phyloP scores from a whole-genome alignment of 2,329 filamentous ascomycete species.

The Fusarium sp. region DNA sequence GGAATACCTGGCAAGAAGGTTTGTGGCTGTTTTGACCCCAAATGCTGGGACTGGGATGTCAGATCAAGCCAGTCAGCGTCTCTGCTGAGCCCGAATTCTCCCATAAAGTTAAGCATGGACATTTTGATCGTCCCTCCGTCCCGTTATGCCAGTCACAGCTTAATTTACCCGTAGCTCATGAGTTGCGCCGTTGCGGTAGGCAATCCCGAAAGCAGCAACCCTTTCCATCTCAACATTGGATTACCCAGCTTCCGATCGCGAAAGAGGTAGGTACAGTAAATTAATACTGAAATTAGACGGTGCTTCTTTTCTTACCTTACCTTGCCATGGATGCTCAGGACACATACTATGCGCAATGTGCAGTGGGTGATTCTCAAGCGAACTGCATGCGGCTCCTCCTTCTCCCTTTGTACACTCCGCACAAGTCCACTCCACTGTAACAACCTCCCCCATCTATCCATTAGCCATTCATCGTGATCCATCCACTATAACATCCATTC shows the following conservation, averaged over 20 bases:
- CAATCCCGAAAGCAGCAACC: constrained; percentile 30
- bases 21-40: constrained; percentile 36
- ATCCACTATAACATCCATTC: constrained; percentile 44
- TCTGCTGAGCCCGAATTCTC: constrained; percentile 38
- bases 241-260: constrained; percentile 2
- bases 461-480: constrained; percentile 33
- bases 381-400: constrained; percentile 36
- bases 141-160: constrained; percentile 34
- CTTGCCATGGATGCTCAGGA: not conserved
- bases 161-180: constrained; percentile 32
- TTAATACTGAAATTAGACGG: too few relatives aligned
- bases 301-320: not conserved
- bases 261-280: constrained; percentile 12
- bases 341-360: not conserved
- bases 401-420: constrained; percentile 37
- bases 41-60: constrained; percentile 19
- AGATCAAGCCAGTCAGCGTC: constrained; percentile 40
- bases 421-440: constrained; percentile 28
- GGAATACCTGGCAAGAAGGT: constrained; percentile 11
- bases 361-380: not conserved
- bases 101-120: constrained; percentile 41
- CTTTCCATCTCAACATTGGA: constrained; percentile 15
- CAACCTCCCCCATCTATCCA: constrained; percentile 31
- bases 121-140: constrained; percentile 42
- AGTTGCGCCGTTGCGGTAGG: constrained; percentile 23